Evolutionary conservation across 805 yeast genomes (phyloP).

Genomic region (Candida succiphila): DNA sequence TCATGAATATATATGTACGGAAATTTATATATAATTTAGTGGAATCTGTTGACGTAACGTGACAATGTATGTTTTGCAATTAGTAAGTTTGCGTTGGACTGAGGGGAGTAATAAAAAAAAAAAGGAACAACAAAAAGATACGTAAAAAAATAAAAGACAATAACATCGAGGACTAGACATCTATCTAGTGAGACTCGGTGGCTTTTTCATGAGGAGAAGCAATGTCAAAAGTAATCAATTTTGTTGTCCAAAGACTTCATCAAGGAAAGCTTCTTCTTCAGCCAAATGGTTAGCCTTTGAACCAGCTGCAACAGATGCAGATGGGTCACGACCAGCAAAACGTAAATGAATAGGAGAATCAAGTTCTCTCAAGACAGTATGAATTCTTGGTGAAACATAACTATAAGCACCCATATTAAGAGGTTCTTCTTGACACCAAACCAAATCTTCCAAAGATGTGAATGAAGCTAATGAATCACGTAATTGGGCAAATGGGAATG

Average conservation of each 20-base stretch:
- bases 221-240: too few species aligned
- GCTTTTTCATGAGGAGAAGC: too few species aligned
- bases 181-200: too few species aligned
- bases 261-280: constrained; percentile 83
- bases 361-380: constrained; percentile 68
- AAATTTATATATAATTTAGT: too few species aligned
- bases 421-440: constrained; percentile 99
- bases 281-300: constrained; percentile 76
- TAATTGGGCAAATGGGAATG: constrained; percentile 96
- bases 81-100: too few species aligned
- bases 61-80: too few species aligned
- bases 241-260: constrained; percentile 78
- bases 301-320: constrained; percentile 98
- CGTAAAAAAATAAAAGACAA: too few species aligned
- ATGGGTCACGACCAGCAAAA: constrained; percentile 96
- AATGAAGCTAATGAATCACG: constrained; percentile 74
- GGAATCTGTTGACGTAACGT: too few species aligned
- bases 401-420: constrained; percentile 91
- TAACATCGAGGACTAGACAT: too few species aligned
- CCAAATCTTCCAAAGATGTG: constrained; percentile 78
- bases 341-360: constrained; percentile 49
- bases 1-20: too few species aligned
- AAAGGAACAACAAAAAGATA: too few species aligned
- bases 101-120: too few species aligned
- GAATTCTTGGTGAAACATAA: constrained; percentile 73